phyloP scores from a whole-genome alignment of 1,284 basidiomycete genomes.

The Tilletiopsis washingtonensis region DNA sequence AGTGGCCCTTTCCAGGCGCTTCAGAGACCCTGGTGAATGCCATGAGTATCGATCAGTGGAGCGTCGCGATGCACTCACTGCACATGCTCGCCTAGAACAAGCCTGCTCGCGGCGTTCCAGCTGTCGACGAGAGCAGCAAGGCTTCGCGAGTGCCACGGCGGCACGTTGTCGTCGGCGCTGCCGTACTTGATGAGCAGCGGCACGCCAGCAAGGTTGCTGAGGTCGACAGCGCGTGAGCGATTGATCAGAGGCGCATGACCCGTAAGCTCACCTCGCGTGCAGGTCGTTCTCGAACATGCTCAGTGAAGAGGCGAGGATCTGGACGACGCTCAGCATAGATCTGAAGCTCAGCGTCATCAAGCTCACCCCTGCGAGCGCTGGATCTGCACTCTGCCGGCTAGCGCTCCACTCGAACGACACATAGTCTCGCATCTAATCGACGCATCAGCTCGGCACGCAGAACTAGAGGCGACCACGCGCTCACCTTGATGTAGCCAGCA shows the following conservation, averaged over 20 bases:
- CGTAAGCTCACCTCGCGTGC: too few relatives aligned
- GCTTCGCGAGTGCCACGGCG: constrained; percentile 68
- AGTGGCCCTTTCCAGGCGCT: constrained; percentile 60
- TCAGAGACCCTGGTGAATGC: constrained; percentile 53
- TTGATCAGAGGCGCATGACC: too few relatives aligned
- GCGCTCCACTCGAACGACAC: constrained; percentile 62
- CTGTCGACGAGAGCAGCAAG: constrained; percentile 56
- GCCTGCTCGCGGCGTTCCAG: constrained; percentile 51
- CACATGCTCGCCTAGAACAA: too few relatives aligned
- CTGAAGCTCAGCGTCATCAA: not conserved
- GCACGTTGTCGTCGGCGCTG: constrained; percentile 67
- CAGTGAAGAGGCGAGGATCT: constrained; percentile 62
- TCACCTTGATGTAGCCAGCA: constrained; percentile 40
- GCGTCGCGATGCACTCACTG: too few relatives aligned
- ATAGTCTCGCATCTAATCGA: constrained; percentile 67
- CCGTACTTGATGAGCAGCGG: constrained; percentile 70
- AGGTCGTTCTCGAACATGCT: constrained; percentile 79
- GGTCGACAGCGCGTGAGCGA: too few relatives aligned
- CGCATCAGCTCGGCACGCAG: too few relatives aligned
- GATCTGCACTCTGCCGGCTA: constrained; percentile 65
- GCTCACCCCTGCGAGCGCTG: constrained; percentile 55
- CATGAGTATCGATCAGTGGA: constrained; percentile 17
- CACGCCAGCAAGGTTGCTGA: constrained; percentile 60
- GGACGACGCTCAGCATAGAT: not conserved
- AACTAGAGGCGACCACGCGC: too few relatives aligned